Base-by-base conservation (phyloP, 208 protist species). In the Acanthamoeba quina region DNA sequence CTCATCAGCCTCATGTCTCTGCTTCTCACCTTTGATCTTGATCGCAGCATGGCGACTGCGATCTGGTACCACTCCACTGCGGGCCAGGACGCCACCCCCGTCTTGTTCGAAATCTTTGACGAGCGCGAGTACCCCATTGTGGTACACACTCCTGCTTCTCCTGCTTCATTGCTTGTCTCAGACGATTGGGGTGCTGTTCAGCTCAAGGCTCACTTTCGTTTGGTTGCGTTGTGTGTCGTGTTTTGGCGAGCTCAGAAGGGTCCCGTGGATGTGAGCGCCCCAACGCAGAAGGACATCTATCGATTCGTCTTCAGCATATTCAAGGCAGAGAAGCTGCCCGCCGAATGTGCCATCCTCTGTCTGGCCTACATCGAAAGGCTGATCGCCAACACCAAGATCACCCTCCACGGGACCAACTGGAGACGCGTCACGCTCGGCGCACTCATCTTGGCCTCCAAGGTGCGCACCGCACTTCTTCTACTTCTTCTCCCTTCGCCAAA, bases 371-470 rank as follows among this genome's bases (percentile, higher is more conserved):
- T 89, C 9, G 91, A 94, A 44, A 9, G 91, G 13, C 41, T 94
- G 26, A 86, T 88, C 34, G 44, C 34, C 76, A 37, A 31, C 31
- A 66, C 74, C 34, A 17, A 72, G 26, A 58, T 94, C 44, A 86
- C 91, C 10, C 91, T 94, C 10, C 62, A 85, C 49, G 72, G 26
- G 4, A 54, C 72, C 78, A 94, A 94, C 54, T 94, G 91, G 91
- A 15, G 91, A 10, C 72, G 91, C 5, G 60, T 94, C n/a, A 47
- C n/a, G 37, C 74, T 94, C 7, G 15, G 26, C 56, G 26, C 49
- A 13, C n/a, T 94, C 60, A 94, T 94, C 26, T 31, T 94, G 24
- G 91, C 91, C 49, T 94, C 91, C 29, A 94, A 94, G 54, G 86
- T 52, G 9, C 44, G 52, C 26, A 37, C 5, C 37, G 4, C 13